phyloP scores from a whole-genome alignment of 2,329 filamentous ascomycete species.

The Amesomyces nigricolor region DNA sequence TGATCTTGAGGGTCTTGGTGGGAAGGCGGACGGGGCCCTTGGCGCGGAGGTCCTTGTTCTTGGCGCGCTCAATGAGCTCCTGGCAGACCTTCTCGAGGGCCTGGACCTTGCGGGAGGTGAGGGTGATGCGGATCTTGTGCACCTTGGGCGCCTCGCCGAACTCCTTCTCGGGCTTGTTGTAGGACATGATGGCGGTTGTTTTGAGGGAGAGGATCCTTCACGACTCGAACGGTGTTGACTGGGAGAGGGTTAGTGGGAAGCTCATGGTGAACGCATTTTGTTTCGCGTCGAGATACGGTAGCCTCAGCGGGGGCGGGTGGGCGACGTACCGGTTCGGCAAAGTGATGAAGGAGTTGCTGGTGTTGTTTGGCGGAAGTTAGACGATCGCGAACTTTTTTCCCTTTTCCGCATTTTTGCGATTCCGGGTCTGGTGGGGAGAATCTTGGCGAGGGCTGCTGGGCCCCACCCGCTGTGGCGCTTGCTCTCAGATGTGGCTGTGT shows the following conservation, averaged over 20 bases:
- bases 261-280: not conserved
- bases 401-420: constrained; percentile 16
- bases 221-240: constrained; percentile 62
- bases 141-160: constrained; percentile 70
- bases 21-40: constrained; percentile 83
- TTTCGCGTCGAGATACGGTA: not conserved
- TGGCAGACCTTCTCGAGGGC: constrained; percentile 97
- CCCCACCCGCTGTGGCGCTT: constrained; percentile 12
- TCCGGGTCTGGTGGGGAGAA: constrained; percentile 12
- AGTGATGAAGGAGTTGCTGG: constrained; percentile 27
- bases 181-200: constrained; percentile 65
- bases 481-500: not conserved
- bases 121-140: constrained; percentile 28
- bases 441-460: constrained; percentile 18
- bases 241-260: not conserved
- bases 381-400: constrained; percentile 18
- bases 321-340: constrained; percentile 26
- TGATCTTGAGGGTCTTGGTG: constrained; percentile 30
- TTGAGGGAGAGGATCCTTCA: constrained; percentile 49
- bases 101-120: constrained; percentile 78
- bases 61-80: constrained; percentile 97
- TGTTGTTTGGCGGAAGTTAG: constrained; percentile 9
- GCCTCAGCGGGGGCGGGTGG: not conserved
- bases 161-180: constrained; percentile 93
- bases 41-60: constrained; percentile 96